Evolutionary conservation across 352 stramenopile species (phyloP), one percentile per base, ranked within the genome.

Genomic region (Phytopythium helicoides): DNA sequence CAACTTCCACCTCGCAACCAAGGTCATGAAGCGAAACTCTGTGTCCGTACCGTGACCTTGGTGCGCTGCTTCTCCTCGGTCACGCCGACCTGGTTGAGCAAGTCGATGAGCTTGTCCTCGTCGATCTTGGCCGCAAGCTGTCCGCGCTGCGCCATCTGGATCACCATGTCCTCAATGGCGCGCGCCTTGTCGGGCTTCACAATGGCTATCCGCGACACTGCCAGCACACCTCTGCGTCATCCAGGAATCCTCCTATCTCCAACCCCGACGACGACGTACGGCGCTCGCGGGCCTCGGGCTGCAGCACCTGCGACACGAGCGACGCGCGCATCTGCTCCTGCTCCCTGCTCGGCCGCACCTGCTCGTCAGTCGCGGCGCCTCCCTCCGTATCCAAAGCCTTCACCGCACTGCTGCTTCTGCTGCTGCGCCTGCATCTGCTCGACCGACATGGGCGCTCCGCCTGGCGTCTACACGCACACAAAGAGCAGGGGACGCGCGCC

Each of bases 101-200:
- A 46, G 44, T 93, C 78, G 42, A 94, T 94, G 54, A 94, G 78
- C 58, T 88, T 86, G 47, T 87, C 66, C 44, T 94, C 85, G 64
- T 90, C 78, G 62, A 94, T 92, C 58, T 92, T 90, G 59, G 76
- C 59, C 8, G 76, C 53, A 38, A 94, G 56, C 56, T 94, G 81
- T 15, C 85, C 85, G n/a, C 79, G 72, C 64, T 92, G 85, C 23
- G 85, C 85, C 85, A 94, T 92, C 64, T 93, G 74, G 33, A 92
- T 80, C 34, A 94, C 70, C 79, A 89, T 88, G 46, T 92, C 85
- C 64, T 92, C 85, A 40, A 94, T 87, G 21, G 77, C 81, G 14
- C 80, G 79, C 19, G 85, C 80, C 65, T 94, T 94, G 57, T 94
- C 82, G 2, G 85, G 82, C 75, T 94, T 94, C 11, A 94, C 85